These are phyloP conservation scores for Globisporangium orthogonon DNA, from an alignment of 352 stramenopile species.

Conservation along the genomic window DNA sequence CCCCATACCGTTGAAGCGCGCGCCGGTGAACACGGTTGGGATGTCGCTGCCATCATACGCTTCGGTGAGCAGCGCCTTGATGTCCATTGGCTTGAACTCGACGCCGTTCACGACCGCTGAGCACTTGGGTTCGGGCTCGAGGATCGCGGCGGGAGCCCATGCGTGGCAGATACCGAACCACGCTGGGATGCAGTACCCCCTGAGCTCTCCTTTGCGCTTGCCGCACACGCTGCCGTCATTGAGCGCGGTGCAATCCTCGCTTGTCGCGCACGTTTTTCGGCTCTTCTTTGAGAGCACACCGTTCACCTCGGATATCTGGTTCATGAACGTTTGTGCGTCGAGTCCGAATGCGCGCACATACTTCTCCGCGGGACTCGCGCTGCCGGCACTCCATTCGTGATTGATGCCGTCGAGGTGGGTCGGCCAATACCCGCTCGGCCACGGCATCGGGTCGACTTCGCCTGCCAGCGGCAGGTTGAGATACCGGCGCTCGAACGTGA, in stretches of 20 bases:
- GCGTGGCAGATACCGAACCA: conserved; percentile 54
- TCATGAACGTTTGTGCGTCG: conserved; percentile 17
- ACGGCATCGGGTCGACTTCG: conserved; percentile 17
- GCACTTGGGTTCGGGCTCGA: conserved; percentile 37
- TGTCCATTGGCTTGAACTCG: conserved; percentile 37
- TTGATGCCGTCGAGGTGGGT: conserved; percentile 60
- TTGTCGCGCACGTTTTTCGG: conserved; percentile 3
- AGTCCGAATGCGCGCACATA: conserved; percentile 17
- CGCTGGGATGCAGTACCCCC: conserved; percentile 34
- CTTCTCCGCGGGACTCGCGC: conserved; percentile 20
- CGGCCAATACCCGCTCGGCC: conserved; percentile 52
- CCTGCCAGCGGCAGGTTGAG: not conserved
- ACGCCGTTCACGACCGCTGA: conserved; percentile 34
- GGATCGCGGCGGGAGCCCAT: conserved; percentile 29
- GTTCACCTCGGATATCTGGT: conserved; percentile 14
- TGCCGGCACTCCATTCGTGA: conserved; percentile 18
- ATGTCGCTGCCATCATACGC: conserved; percentile 29
- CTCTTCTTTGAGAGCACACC: conserved; percentile 12
- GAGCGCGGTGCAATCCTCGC: conserved; percentile 7
- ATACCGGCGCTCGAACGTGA: conserved; percentile 20
- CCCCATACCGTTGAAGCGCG: conserved; percentile 25
- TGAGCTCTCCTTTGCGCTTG: conserved; percentile 16
- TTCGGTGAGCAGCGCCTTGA: conserved; percentile 38
- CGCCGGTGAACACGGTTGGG: conserved; percentile 31
- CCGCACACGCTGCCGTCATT: conserved; percentile 25